Conservation (phyloP, 2,329 filamentous ascomycete genomes). For the Claviceps monticola region DNA sequence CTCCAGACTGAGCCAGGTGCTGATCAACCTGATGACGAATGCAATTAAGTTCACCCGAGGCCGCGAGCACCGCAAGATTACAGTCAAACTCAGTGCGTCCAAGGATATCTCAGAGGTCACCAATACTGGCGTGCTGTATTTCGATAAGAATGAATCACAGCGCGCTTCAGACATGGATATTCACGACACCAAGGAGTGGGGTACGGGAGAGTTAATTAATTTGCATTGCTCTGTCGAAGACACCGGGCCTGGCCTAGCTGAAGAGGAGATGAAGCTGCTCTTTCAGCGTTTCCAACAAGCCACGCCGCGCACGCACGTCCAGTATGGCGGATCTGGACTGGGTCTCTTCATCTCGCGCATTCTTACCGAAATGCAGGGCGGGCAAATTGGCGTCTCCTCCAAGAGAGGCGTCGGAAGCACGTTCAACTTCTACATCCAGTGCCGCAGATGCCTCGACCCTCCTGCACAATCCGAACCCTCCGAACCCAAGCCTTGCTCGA, state of each 20-base stretch:
- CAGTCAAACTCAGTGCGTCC: conserved; percentile 51
- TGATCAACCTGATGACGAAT: conserved; percentile 63
- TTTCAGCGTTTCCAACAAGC: conserved; percentile 59
- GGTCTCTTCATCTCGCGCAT: conserved; percentile 66
- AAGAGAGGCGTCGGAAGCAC: conserved; percentile 55
- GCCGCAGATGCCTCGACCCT: conserved; percentile 38
- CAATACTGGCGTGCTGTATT: conserved; percentile 29
- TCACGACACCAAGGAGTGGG: conserved; percentile 51
- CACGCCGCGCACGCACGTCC: conserved; percentile 54
- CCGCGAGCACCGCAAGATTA: conserved; percentile 44
- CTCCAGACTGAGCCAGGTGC: conserved; percentile 56
- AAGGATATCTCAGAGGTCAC: conserved; percentile 30
- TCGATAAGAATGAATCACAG: conserved; percentile 29
- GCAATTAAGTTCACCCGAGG: conserved; percentile 52
- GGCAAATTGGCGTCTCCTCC: conserved; percentile 61
- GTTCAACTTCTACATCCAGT: conserved; percentile 65
- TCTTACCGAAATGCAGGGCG: conserved; percentile 62
- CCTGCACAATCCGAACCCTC: conserved; percentile 22
- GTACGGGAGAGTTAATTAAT: conserved; percentile 54
- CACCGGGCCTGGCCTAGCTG: conserved; percentile 52
- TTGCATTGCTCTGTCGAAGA: conserved; percentile 60
- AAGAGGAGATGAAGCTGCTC: conserved; percentile 50
- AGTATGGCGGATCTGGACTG: conserved; percentile 57
- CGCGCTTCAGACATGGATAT: conserved; percentile 24
- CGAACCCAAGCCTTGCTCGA: conserved; percentile 23